Base-by-base conservation (phyloP, 1,284 basidiomycete genomes). In the Ustilago cynodontis region DNA sequence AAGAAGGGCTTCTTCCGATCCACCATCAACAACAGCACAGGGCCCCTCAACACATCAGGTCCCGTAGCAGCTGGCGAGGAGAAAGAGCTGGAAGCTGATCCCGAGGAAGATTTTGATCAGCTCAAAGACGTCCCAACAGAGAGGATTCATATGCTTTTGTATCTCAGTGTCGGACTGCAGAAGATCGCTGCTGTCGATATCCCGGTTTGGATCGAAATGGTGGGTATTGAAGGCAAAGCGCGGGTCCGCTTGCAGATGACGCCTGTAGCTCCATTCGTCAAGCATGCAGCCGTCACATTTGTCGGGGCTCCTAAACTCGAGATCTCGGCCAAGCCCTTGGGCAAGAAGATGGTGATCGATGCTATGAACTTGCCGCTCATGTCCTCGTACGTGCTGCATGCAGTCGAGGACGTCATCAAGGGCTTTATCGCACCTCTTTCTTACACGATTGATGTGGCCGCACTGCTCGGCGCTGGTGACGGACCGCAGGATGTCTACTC, bases 361-460 rank as follows among this genome's bases (percentile, higher is more conserved):
- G 82, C 80, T 31, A 84, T 84, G 82, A 76, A 84, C 41, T 56
- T 84, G 56, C 82, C 82, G 2, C 64, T 84, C 59, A 79, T 84
- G 67, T 78, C 80, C 2, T 63, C 66, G 5, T 84, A 84, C 50
- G 78, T 82, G 35, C 70, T 81, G 1, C 68, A 74, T 50, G 77
- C 77, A 1, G 71, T 84, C 20, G 74, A 84, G 41, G 71, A 78
- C 22, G 82, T 83, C 50, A 73, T 84, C 57, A 64, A 74, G 43
- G 78, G 77, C 53, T 84, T 84, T 45, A 79, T 84, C 26, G 67
- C 78, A 22, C 82, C 82, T 8, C 60, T 79, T 3, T 75, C 78
- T 4, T 82, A 84, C 59, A 82, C 82, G 0, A 39, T 84, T 39
- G 81, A 84, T 26, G 70, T 83, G 2, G 78, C 73, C 2, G 71